Conservation (phyloP, 2,329 filamentous ascomycete species). For the Aspergillus pseudotamarii region DNA sequence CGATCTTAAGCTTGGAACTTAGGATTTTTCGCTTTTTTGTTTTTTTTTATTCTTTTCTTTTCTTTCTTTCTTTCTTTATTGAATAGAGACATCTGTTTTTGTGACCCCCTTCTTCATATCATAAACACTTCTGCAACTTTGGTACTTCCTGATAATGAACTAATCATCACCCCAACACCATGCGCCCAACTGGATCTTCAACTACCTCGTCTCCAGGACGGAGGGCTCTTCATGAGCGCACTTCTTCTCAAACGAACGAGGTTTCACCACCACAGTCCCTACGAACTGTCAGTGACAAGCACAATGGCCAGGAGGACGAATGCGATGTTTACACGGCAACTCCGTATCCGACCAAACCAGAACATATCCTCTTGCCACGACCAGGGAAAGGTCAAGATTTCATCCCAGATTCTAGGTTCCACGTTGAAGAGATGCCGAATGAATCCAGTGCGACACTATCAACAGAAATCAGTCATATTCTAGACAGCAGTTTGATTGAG, state of each 20-base stretch:
- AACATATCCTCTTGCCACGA: constrained; percentile 48
- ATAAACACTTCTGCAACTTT: constrained; percentile 9
- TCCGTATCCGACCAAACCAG: constrained; percentile 52
- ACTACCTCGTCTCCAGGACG: constrained; percentile 40
- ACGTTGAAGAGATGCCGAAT: constrained; percentile 34
- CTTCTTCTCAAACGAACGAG: constrained; percentile 49
- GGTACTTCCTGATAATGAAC: constrained; percentile 32
- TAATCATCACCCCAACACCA: constrained; percentile 32
- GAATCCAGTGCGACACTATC: constrained; percentile 33
- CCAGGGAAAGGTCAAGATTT: constrained; percentile 42
- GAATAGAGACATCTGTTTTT: constrained; percentile 4
- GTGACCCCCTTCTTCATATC: constrained; percentile 9
- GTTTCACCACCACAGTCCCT: constrained; percentile 39
- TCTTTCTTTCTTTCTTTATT: constrained; percentile 6
- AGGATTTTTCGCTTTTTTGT: constrained; percentile 7
- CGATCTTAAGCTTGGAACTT: not conserved
- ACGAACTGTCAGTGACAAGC: constrained; percentile 37
- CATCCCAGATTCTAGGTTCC: constrained; percentile 34
- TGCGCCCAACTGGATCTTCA: constrained; percentile 35
- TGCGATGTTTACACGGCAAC: constrained; percentile 44
- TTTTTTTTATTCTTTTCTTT: not conserved
- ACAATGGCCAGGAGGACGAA: constrained; percentile 36
- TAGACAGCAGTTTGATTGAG: constrained; percentile 30
- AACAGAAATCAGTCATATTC: constrained; percentile 30
- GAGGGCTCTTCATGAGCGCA: constrained; percentile 50